These are phyloP conservation scores for Euclidium syriacum DNA, from an alignment of 345 rosid genomes.

Conservation along the genomic window DNA sequence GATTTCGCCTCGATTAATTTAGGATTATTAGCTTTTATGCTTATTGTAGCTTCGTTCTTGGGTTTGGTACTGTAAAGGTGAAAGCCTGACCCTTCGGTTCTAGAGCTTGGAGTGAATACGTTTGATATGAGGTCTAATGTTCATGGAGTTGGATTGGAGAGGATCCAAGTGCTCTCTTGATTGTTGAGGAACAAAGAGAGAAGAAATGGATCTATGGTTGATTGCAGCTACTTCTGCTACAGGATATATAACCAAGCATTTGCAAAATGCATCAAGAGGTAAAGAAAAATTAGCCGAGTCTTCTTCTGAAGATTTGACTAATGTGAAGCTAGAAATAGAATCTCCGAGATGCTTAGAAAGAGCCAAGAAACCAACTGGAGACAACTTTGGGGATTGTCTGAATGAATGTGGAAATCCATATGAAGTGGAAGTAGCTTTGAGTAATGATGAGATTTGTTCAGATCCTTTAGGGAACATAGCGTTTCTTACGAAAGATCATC, in stretches of 20 bases:
- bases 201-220: slow-evolving; percentile 67
- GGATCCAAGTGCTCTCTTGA: neutral
- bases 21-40: neutral
- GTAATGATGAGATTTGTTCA: slow-evolving; percentile 20
- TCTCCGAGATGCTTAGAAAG: slow-evolving; percentile 16
- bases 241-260: slow-evolving; percentile 54
- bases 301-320: slow-evolving; percentile 29
- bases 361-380: slow-evolving; percentile 34
- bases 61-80: neutral
- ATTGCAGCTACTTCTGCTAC: slow-evolving; percentile 73
- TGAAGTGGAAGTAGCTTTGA: slow-evolving; percentile 34
- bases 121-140: neutral
- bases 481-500: slow-evolving; percentile 40
- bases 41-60: neutral
- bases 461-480: slow-evolving; percentile 37
- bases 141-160: slow-evolving; percentile 4
- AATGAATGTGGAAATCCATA: slow-evolving; percentile 21
- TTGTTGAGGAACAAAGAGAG: neutral
- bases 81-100: slow-evolving; percentile 1
- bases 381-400: slow-evolving; percentile 21
- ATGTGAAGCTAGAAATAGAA: slow-evolving; percentile 33
- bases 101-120: neutral
- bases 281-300: slow-evolving; percentile 15
- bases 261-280: slow-evolving; percentile 38
- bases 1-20: neutral